These are phyloP conservation scores for Rosa lucieae DNA, from an alignment of 306 rosid genomes.

Conservation along the genomic window DNA sequence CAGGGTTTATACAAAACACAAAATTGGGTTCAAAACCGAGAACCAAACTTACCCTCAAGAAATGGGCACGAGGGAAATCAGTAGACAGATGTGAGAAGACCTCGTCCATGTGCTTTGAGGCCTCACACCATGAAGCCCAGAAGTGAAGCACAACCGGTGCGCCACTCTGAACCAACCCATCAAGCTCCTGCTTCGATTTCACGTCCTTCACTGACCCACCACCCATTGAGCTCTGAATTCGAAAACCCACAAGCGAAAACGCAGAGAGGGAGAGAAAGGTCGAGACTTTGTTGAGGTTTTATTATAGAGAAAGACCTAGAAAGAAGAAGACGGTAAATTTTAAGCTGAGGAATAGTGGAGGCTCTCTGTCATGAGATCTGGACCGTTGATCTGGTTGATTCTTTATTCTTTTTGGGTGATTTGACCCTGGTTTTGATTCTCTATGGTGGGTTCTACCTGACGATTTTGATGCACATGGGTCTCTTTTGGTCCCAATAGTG, in stretches of 20 bases:
- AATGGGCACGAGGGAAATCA: conserved; percentile 74
- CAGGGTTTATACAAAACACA: neutral
- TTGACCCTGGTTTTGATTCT: neutral
- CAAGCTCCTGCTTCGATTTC: conserved; percentile 69
- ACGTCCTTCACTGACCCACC: conserved; percentile 79
- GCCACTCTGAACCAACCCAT: conserved; percentile 51
- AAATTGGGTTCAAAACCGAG: neutral
- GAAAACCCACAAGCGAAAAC: conserved; percentile 2
- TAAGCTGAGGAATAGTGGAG: neutral
- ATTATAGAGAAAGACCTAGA: neutral
- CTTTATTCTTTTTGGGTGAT: neutral
- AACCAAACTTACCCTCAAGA: conserved; percentile 61
- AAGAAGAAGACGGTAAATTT: neutral
- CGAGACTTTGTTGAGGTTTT: neutral
- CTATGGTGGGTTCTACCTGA: neutral
- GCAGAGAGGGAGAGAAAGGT: neutral
- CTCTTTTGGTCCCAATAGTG: neutral
- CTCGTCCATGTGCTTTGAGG: conserved; percentile 95
- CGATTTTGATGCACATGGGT: neutral
- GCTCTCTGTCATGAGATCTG: neutral
- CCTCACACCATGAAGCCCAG: conserved; percentile 99
- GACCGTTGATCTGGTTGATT: conserved; percentile 1
- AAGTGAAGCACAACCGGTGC: conserved; percentile 68
- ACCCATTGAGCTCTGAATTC: neutral
- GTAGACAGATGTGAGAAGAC: conserved; percentile 75